phyloP scores from a whole-genome alignment of 768 basidiomycete species.

The Melanogaster broomeanus region DNA sequence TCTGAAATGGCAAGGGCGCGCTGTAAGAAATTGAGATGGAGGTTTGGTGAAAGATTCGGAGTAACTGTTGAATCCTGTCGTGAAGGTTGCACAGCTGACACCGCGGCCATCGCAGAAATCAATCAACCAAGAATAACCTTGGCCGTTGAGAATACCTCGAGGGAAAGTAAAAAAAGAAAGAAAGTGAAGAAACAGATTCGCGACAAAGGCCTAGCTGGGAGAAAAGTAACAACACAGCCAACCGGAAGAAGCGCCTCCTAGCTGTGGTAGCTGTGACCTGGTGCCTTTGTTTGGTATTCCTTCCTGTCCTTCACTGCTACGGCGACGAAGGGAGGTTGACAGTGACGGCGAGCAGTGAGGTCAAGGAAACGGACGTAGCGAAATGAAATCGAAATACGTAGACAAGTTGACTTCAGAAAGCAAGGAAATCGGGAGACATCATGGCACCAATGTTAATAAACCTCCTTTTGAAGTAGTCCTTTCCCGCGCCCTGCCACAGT shows the following conservation, averaged over 20 bases:
- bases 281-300: not conserved
- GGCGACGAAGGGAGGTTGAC: not conserved
- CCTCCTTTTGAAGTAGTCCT: not conserved
- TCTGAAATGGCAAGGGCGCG: slow-evolving; percentile 56
- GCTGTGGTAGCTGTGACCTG: no score
- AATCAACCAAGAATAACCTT: slow-evolving; percentile 23
- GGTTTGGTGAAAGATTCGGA: slow-evolving; percentile 31
- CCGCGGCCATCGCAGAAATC: slow-evolving; percentile 40
- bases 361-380: not conserved
- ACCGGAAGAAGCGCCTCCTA: no score
- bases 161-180: slow-evolving; percentile 8
- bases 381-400: not conserved
- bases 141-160: slow-evolving; percentile 13
- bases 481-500: not conserved
- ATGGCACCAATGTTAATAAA: no score
- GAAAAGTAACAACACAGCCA: no score
- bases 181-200: slow-evolving; percentile 2
- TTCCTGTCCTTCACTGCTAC: not conserved
- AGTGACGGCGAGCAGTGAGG: not conserved
- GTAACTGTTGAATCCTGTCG: slow-evolving; percentile 40
- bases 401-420: no score
- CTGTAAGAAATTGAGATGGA: slow-evolving; percentile 47
- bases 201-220: slow-evolving; percentile 1
- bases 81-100: slow-evolving; percentile 50
- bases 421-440: no score